A percentile compares a stretch with the other conserved stretches of the same genome.
These are phyloP conservation scores for Euryodendron excelsum DNA, from an alignment of 148 eudicot species.

Conservation along the genomic window DNA sequence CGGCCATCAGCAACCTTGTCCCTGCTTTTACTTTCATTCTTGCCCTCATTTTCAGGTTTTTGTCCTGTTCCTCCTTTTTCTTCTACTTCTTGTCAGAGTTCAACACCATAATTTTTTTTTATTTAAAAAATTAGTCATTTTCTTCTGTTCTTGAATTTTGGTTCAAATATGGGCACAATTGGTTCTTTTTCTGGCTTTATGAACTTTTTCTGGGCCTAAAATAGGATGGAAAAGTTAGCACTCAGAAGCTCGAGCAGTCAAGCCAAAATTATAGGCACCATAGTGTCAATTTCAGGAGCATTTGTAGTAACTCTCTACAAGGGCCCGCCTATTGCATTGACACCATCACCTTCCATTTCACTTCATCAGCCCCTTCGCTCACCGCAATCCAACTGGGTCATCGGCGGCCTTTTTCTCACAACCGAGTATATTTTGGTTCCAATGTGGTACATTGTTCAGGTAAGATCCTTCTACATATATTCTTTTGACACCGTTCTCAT, in stretches of 20 bases:
- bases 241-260: conserved; percentile 57
- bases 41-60: conserved; percentile 58
- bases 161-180: no score
- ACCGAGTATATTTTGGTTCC: conserved; percentile 66
- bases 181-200: no score
- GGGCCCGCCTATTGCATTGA: conserved; percentile 42
- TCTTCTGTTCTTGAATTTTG: no score
- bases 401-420: conserved; percentile 61
- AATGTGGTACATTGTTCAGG: conserved; percentile 87
- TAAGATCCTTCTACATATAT: conserved; percentile 13
- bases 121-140: no score
- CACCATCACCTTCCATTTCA: conserved; percentile 13
- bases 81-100: no score
- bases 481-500: not conserved
- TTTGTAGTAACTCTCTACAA: conserved; percentile 57
- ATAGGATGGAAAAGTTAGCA: conserved; percentile 66
- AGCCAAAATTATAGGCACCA: conserved; percentile 61
- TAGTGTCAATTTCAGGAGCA: conserved; percentile 66
- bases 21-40: conserved; percentile 61
- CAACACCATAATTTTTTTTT: no score
- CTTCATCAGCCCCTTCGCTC: conserved; percentile 15
- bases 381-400: conserved; percentile 45
- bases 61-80: not conserved
- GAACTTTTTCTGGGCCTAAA: not conserved
- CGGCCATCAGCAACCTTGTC: conserved; percentile 59